These are phyloP conservation scores for Chlorella ohadii DNA, from an alignment of 139 green algal genomes.

Conservation along the genomic window DNA sequence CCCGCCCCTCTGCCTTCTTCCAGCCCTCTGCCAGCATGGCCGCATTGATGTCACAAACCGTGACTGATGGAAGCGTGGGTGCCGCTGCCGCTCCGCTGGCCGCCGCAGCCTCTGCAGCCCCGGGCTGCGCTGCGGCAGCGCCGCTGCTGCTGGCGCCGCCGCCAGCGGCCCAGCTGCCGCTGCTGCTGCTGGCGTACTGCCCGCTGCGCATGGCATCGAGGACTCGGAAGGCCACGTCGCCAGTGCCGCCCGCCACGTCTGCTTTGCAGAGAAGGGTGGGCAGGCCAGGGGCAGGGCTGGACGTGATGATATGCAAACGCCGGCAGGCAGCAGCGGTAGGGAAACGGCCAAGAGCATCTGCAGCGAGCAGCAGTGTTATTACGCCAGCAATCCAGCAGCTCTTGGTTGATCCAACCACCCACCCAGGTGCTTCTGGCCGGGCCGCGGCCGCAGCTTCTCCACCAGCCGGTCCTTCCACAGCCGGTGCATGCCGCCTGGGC, in stretches of 20 bases:
- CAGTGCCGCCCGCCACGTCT: conserved; percentile 97
- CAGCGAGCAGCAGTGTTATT: too few relatives aligned
- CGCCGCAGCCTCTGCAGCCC: conserved; percentile 20
- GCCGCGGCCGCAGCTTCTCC: conserved; percentile 79
- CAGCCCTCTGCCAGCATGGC: conserved; percentile 92
- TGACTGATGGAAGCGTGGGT: conserved; percentile 50
- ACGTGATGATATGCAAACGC: too few relatives aligned
- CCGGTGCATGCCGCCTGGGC: conserved; percentile 84
- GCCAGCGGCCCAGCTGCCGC: conserved; percentile 3
- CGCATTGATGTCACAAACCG: conserved; percentile 96
- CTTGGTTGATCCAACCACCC: too few relatives aligned
- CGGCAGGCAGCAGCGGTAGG: too few relatives aligned
- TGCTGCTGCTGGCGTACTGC: conserved; percentile 44
- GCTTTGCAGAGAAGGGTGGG: too few relatives aligned
- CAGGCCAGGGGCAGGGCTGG: too few relatives aligned
- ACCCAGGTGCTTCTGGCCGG: conserved; percentile 88
- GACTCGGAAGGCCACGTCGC: conserved; percentile 91
- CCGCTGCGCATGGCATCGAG: conserved; percentile 65
- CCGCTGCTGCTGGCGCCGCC: neutral
- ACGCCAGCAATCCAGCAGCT: too few relatives aligned
- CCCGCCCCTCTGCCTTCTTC: conserved; percentile 61
- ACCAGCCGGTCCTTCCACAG: conserved; percentile 97
- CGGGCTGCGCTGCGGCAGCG: conserved; percentile 19
- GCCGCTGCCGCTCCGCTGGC: too few relatives aligned
- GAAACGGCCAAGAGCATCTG: too few relatives aligned